These are phyloP conservation scores for Salix exigua DNA, from an alignment of 345 rosid species.

Conservation along the genomic window DNA sequence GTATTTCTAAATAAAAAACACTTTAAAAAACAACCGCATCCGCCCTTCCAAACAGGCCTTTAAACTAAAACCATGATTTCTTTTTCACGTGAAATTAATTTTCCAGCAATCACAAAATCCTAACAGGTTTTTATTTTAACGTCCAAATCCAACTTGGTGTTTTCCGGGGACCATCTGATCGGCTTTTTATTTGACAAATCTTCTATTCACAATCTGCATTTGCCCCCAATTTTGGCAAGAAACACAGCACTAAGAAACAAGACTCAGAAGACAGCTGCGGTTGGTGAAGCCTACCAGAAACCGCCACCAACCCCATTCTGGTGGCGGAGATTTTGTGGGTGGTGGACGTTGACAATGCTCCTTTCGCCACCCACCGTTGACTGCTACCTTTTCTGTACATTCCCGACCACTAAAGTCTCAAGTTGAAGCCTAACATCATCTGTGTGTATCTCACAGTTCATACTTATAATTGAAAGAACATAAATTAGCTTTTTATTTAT, in stretches of 20 bases:
- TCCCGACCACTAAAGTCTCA: neutral
- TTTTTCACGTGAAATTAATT: too few species aligned
- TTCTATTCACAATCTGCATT: neutral
- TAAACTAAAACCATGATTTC: too few species aligned
- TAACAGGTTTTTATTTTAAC: too few species aligned
- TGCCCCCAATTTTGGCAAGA: neutral
- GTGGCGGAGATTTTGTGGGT: neutral
- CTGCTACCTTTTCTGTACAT: neutral
- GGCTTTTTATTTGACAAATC: neutral
- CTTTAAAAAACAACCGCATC: too few species aligned
- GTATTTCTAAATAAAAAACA: too few species aligned
- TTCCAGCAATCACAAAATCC: too few species aligned
- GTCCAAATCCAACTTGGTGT: neutral
- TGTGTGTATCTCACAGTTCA: too few species aligned
- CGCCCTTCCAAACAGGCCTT: too few species aligned
- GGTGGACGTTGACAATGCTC: neutral
- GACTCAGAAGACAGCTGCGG: neutral
- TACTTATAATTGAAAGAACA: too few species aligned
- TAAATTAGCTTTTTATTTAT: too few species aligned
- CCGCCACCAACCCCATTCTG: slow-evolving; percentile 17
- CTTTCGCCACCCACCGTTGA: slow-evolving; percentile 34
- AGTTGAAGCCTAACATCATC: neutral
- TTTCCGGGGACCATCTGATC: neutral
- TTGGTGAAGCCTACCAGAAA: neutral
- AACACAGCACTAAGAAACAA: neutral